A percentile compares a stretch with the other conserved stretches of the same genome.
Conservation (phyloP, 352 stramenopile genomes). For the Pythium folliculosum region DNA sequence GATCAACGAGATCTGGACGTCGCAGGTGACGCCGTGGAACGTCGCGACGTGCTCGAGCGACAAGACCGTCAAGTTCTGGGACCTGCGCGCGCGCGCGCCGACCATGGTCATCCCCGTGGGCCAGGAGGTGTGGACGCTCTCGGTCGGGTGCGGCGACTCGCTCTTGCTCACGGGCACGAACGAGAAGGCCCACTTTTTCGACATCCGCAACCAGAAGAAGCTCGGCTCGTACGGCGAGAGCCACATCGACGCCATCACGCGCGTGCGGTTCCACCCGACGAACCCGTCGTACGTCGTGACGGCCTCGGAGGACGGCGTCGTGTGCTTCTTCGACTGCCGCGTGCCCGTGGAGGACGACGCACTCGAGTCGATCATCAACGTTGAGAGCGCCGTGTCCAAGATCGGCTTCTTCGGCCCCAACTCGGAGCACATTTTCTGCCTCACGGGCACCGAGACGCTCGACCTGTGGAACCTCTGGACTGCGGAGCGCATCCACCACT, state of each 20-base stretch:
- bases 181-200: constrained; percentile 81
- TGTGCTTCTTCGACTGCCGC: constrained; percentile 89
- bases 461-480: constrained; percentile 90
- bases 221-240: constrained; percentile 87
- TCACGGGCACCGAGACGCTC: constrained; percentile 88
- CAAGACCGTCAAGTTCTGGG: constrained; percentile 86
- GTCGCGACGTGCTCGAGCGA: constrained; percentile 86
- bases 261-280: constrained; percentile 85
- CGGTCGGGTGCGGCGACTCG: constrained; percentile 73
- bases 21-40: constrained; percentile 54
- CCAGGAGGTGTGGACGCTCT: constrained; percentile 80
- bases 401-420: constrained; percentile 88
- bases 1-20: constrained; percentile 85
- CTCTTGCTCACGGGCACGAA: constrained; percentile 74
- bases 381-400: constrained; percentile 86
- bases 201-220: constrained; percentile 63
- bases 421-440: constrained; percentile 80
- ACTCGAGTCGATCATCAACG: constrained; percentile 89
- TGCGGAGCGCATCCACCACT: constrained; percentile 81
- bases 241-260: constrained; percentile 88
- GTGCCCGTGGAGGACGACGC: constrained; percentile 87
- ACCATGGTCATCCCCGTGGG: constrained; percentile 65
- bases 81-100: constrained; percentile 57
- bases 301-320: constrained; percentile 89
- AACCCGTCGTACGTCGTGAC: constrained; percentile 80